A percentile compares a stretch with the other conserved stretches of the same genome.
phyloP scores from a whole-genome alignment of 2,329 filamentous ascomycete genomes.

The Colletotrichum tofieldiae region DNA sequence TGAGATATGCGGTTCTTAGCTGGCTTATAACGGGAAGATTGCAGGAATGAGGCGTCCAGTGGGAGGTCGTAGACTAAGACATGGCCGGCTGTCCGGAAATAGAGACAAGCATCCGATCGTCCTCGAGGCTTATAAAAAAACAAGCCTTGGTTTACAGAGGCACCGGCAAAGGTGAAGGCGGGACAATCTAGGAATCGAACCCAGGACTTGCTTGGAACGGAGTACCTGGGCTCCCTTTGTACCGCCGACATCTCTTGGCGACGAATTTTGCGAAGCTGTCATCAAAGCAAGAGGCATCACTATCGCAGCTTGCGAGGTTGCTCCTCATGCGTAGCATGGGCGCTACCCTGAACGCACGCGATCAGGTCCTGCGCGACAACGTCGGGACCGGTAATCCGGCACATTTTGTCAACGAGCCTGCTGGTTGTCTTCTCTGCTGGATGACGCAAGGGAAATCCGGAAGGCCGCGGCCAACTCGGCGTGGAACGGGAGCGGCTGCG shows the following conservation, averaged over 20 bases:
- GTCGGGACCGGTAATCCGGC: constrained; percentile 59
- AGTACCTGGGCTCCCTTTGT: constrained; percentile 58
- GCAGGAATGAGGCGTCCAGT: too few species aligned
- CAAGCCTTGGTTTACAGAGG: too few species aligned
- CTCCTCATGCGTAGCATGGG: constrained; percentile 52
- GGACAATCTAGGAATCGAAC: too few species aligned
- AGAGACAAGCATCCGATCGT: too few species aligned
- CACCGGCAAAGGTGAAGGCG: too few species aligned
- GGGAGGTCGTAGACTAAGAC: too few species aligned
- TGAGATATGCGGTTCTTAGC: too few species aligned
- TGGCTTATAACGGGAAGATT: too few species aligned
- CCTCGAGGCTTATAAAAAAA: constrained; percentile 14
- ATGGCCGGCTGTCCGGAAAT: too few species aligned
- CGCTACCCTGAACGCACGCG: constrained; percentile 56
- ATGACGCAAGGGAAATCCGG: constrained; percentile 66
- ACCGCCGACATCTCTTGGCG: constrained; percentile 5
- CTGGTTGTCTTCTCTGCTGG: constrained; percentile 68
- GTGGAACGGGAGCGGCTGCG: constrained; percentile 58
- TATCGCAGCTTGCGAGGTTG: constrained; percentile 51
- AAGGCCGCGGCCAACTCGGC: constrained; percentile 58
- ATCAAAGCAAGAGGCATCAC: constrained; percentile 47
- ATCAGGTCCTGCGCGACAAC: constrained; percentile 55
- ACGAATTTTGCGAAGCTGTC: constrained; percentile 46
- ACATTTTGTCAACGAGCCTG: constrained; percentile 64
- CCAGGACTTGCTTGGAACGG: constrained; percentile 44